A percentile compares a stretch with the other conserved stretches of the same genome.
phyloP scores from a whole-genome alignment of 2,329 filamentous ascomycete species.

The Thyridium curvatum region DNA sequence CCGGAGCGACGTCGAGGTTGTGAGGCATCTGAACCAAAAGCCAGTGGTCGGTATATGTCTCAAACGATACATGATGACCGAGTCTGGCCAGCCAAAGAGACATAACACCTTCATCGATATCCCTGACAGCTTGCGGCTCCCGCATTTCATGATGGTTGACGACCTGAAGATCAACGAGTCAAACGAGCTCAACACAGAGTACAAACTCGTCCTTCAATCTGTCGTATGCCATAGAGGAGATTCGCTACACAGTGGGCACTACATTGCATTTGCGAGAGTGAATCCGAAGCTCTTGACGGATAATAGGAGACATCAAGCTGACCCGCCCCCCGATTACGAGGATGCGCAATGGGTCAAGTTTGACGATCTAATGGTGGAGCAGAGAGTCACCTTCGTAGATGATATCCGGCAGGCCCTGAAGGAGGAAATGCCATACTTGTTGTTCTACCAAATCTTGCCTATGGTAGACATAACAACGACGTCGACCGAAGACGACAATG shows the following conservation, averaged over 20 bases:
- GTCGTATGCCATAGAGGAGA: conserved; percentile 88
- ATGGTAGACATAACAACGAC: conserved; percentile 61
- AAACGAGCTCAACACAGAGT: conserved; percentile 74
- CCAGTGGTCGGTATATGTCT: conserved; percentile 90
- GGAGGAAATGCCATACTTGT: conserved; percentile 85
- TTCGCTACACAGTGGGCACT: conserved; percentile 84
- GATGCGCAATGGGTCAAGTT: conserved; percentile 84
- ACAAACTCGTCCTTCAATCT: conserved; percentile 86
- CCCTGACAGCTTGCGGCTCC: conserved; percentile 70
- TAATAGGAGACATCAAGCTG: conserved; percentile 48
- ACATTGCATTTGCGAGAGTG: conserved; percentile 77
- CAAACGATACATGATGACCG: conserved; percentile 78
- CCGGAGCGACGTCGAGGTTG: conserved; percentile 69
- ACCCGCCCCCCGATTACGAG: conserved; percentile 59
- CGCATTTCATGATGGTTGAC: conserved; percentile 78
- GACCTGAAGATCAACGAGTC: conserved; percentile 55
- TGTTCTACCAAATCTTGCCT: conserved; percentile 93
- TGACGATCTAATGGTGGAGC: conserved; percentile 68
- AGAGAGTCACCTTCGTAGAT: conserved; percentile 69
- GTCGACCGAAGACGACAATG: conserved; percentile 40
- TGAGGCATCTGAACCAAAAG: conserved; percentile 77
- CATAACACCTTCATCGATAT: conserved; percentile 87
- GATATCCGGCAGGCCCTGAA: conserved; percentile 70
- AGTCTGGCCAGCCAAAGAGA: conserved; percentile 61
- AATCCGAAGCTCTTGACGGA: conserved; percentile 56